Evolutionary conservation across 2,329 filamentous ascomycete genomes (phyloP), one percentile per base, ranked within the genome.

Genomic region (Macrophomina pseudophaseolina): DNA sequence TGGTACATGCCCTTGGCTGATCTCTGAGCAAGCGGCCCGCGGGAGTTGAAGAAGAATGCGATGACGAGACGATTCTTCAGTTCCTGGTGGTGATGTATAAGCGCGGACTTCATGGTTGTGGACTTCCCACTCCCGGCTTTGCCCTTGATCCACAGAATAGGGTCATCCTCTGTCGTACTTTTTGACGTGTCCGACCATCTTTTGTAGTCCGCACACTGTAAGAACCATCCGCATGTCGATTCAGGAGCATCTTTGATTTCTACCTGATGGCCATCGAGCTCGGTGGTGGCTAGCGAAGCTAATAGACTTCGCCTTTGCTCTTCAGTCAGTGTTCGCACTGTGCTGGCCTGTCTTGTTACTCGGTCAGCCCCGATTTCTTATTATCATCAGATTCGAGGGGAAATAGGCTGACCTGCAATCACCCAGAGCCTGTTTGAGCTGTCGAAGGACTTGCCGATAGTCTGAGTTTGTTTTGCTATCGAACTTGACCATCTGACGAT

Each of bases 141-240:
- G 0, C 83, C 83, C 52, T 78, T 78, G 35, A 85, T 81, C 82
- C 81, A 85, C 0, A 85, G 68, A 40, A 85, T 78, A 5, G 81
- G 80, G 33, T 74, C 67, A 42, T 81, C 75, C 2, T 75, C 64
- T 5, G 38, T 5, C 5, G 75, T 56, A 1, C 74, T 73, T 4
- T 40, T n/a, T 0, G 66, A 48, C 7, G 8, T 40, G 58, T 81
- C 71, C 16, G 79, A 72, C 82, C 81, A 84, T 1, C 74, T 67
- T 2, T 68, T 54, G 63, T 80, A 84, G 46, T 78, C 63, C 0
- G 68, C 4, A 40, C 70, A 72, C 1, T 73, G 66, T 0, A 81
- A 67, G 0, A 84, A 71, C 82, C 81, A 84, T 66, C 72, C 70
- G 67, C 80, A 83, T 0, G 81, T 81, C 23, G 72, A 74, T 0